Conservation (phyloP, 176 grass and related monocot genomes). For the Urochloa ruziziensis region DNA sequence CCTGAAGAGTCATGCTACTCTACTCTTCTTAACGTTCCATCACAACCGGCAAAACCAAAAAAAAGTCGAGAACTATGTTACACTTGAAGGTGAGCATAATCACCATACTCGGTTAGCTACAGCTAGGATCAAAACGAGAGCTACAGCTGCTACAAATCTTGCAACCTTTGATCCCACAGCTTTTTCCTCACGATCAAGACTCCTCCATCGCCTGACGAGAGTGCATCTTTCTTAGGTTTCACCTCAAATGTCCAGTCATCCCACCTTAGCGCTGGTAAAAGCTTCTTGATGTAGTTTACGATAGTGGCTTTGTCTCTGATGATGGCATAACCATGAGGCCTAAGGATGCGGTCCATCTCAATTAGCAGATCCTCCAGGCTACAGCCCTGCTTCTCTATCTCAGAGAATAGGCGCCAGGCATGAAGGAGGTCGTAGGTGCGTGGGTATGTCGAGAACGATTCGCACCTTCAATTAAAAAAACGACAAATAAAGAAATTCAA, state of each 20-base stretch:
- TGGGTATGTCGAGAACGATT: conserved; percentile 75
- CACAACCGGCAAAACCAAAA: not conserved
- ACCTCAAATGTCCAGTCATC: conserved; percentile 68
- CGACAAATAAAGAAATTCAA: not conserved
- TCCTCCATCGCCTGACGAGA: conserved; percentile 47
- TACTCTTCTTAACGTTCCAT: conserved; percentile 6
- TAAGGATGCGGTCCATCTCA: conserved; percentile 76
- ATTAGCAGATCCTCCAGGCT: conserved; percentile 75
- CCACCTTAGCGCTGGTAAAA: conserved; percentile 57
- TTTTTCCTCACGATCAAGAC: conserved; percentile 73
- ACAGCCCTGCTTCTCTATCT: conserved; percentile 61
- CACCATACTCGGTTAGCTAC: conserved; percentile 15
- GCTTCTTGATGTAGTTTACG: conserved; percentile 56
- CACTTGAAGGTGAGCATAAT: not conserved
- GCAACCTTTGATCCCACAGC: conserved; percentile 35
- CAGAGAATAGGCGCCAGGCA: conserved; percentile 56
- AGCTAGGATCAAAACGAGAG: conserved; percentile 20
- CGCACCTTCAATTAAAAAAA: conserved; percentile 57
- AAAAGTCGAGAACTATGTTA: not conserved
- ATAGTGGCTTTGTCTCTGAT: conserved; percentile 60
- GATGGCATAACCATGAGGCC: conserved; percentile 58
- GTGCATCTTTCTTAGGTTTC: conserved; percentile 49
- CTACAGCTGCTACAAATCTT: conserved; percentile 16
- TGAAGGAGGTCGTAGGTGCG: conserved; percentile 77
- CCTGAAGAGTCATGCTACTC: not conserved